Base-by-base conservation (phyloP, 1,284 basidiomycete genomes). In the Mycosarcoma mackinlayi region DNA sequence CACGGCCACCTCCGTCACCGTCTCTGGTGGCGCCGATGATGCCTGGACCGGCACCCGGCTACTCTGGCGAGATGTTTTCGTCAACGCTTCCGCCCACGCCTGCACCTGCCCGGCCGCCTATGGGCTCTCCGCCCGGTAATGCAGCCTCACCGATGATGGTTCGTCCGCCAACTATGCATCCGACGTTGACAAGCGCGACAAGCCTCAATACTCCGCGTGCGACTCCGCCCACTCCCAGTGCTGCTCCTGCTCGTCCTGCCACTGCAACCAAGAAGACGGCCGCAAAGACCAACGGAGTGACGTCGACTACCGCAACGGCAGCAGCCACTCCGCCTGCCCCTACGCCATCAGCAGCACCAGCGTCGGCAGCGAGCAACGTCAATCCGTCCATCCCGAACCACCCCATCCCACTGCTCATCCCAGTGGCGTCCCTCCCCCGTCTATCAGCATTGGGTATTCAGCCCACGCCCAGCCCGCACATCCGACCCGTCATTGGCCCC, bases 351-450 rank as follows among this genome's bases (percentile, higher is more conserved):
- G 27, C 46, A 34, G 45, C 48, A 44, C 25, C 45, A 35, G 34
- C 34, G 16, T 35, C 59, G n/a, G 39, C 54, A 46, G 38, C 55
- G 21, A 37, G 19, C 46, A 35, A 31, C 35, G 38, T 54, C 1
- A 55, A 57, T n/a, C 56, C 75, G 0, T 55, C 60, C 9, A 78
- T 80, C 16, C 80, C 80, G 6, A 67, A 65, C n/a, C 73, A 76
- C 31, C 80, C 80, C 0, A 75, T 82, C 30, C 79, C 78, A 2
- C 41, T 82, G 28, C 72, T 80, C 18, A 75, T 82, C 33, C 80
- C 80, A 7, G 73, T 82, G 3, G 58, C 73, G 28, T 67, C 72
- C 5, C 62, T 82, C 3, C 59, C 74, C 3, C 62, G 71, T 13
- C 64, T 82, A 13, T 75, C 78, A 14, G 70, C 69, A 27, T 55